Evolutionary conservation across 2,329 filamentous ascomycete genomes (phyloP).

Genomic region (Penicillium sp.): DNA sequence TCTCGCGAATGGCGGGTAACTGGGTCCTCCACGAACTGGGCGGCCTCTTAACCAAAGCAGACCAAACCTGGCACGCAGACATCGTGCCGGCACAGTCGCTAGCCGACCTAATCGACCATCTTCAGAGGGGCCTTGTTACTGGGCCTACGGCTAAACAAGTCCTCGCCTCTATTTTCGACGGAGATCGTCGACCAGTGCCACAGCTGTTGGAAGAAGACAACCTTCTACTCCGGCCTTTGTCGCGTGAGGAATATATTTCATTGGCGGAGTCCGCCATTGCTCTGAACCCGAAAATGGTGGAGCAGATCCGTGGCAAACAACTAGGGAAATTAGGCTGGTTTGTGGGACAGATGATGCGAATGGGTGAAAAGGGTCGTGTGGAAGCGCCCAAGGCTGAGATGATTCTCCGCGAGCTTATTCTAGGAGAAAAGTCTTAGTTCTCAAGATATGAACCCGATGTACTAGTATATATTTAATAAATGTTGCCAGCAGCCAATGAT

Average conservation of each 20-base stretch:
- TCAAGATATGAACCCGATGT: not conserved
- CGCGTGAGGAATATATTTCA: constrained; percentile 55
- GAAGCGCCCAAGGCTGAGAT: constrained; percentile 41
- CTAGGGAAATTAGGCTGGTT: constrained; percentile 68
- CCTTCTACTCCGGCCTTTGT: constrained; percentile 57
- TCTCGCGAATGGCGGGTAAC: constrained; percentile 58
- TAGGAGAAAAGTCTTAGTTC: constrained; percentile 2
- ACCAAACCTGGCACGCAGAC: constrained; percentile 43
- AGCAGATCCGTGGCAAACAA: constrained; percentile 60
- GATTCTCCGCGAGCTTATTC: constrained; percentile 50
- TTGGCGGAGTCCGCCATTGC: constrained; percentile 57
- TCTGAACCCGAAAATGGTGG: constrained; percentile 58
- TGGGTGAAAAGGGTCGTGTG: constrained; percentile 57
- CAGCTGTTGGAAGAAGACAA: constrained; percentile 59
- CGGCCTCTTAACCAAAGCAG: constrained; percentile 59
- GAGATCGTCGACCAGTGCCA: constrained; percentile 49
- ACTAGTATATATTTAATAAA: not conserved
- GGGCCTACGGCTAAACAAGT: constrained; percentile 62
- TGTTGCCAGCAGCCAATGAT: constrained; percentile 17
- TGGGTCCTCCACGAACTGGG: constrained; percentile 78
- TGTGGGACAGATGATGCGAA: constrained; percentile 67
- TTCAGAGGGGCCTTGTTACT: constrained; percentile 49
- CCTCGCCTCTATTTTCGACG: constrained; percentile 56
- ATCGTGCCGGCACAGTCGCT: constrained; percentile 45
- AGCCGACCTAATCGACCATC: constrained; percentile 47